These are phyloP conservation scores for Globisporangium cederbergense DNA, from an alignment of 352 stramenopile species.

Conservation along the genomic window DNA sequence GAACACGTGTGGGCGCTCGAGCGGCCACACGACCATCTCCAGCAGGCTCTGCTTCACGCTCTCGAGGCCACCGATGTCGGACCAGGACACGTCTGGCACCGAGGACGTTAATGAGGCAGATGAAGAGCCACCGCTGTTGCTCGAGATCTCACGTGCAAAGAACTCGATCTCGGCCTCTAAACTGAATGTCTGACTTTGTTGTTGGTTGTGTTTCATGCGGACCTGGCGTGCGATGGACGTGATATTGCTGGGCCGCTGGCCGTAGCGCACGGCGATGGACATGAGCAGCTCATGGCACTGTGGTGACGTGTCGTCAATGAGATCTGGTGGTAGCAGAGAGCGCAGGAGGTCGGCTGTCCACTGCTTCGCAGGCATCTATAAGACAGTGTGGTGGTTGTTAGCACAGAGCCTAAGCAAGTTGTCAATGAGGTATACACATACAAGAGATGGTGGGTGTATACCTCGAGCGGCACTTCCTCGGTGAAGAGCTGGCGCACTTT, in stretches of 20 bases:
- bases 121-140: slow-evolving; percentile 9
- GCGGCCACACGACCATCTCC: slow-evolving; percentile 86
- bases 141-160: slow-evolving; percentile 45
- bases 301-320: background rate
- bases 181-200: background rate
- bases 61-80: slow-evolving; percentile 70
- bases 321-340: slow-evolving; percentile 32
- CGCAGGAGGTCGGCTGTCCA: slow-evolving; percentile 49
- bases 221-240: slow-evolving; percentile 51
- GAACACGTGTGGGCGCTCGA: slow-evolving; percentile 80
- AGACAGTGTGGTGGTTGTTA: background rate
- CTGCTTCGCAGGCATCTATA: slow-evolving; percentile 51
- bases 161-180: slow-evolving; percentile 45
- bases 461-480: slow-evolving; percentile 70
- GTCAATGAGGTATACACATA: background rate
- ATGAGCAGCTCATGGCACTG: slow-evolving; percentile 23
- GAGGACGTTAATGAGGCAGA: slow-evolving; percentile 37
- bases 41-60: slow-evolving; percentile 71
- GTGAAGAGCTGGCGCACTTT: slow-evolving; percentile 76
- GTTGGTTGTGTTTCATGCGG: background rate
- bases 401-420: no score
- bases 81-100: slow-evolving; percentile 63
- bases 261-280: slow-evolving; percentile 65
- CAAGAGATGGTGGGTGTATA: slow-evolving; percentile 23
- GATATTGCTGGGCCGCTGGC: slow-evolving; percentile 77